Percentiles rank a stretch among this genome's conserved stretches.
These are phyloP conservation scores for Marvania coccoides DNA, from an alignment of 139 green algal species.

Conservation along the genomic window DNA sequence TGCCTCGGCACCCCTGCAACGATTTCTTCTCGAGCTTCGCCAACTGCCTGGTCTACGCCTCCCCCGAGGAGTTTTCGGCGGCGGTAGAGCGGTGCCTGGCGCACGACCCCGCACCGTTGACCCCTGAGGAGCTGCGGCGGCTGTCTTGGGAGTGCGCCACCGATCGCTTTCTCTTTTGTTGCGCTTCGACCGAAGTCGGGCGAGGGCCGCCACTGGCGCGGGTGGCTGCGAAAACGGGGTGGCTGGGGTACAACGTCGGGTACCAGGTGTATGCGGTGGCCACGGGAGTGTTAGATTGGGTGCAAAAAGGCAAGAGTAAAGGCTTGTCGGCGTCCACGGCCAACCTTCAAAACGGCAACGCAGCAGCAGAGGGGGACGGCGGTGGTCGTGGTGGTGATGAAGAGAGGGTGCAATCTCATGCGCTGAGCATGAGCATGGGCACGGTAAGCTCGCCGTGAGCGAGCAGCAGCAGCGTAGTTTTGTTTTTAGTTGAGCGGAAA, in stretches of 20 bases:
- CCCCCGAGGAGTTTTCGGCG: constrained; percentile 68
- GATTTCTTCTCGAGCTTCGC: constrained; percentile 78
- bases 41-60: constrained; percentile 81
- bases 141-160: constrained; percentile 88
- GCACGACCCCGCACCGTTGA: constrained; percentile 55
- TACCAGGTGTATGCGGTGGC: background rate
- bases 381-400: too few relatives aligned
- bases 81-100: constrained; percentile 47
- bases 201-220: background rate
- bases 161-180: constrained; percentile 23
- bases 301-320: background rate
- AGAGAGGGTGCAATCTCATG: too few relatives aligned
- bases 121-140: constrained; percentile 49
- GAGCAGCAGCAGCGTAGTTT: too few relatives aligned
- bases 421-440: too few relatives aligned
- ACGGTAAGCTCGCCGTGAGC: too few relatives aligned
- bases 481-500: too few relatives aligned
- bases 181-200: background rate
- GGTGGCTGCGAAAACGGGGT: background rate
- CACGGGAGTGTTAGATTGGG: background rate
- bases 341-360: too few relatives aligned
- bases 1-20: constrained; percentile 83
- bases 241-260: constrained; percentile 3
- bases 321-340: too few relatives aligned
- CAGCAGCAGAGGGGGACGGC: too few relatives aligned